Conservation (phyloP, 331 rosid species). For the Acacia pycnantha region DNA sequence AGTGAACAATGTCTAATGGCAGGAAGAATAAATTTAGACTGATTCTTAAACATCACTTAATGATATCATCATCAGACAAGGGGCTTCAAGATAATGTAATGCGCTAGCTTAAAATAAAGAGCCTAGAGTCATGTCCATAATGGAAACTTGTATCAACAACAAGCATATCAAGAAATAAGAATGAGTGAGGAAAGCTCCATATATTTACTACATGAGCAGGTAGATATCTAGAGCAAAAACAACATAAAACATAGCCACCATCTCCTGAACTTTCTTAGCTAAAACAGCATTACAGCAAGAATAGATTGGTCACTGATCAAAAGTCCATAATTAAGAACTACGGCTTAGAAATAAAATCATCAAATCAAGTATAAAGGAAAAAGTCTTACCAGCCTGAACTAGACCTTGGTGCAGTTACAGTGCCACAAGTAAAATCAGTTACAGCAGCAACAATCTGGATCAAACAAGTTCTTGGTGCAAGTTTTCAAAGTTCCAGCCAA, state of each 20-base stretch:
- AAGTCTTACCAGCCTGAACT: conserved; percentile 73
- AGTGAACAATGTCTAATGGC: not conserved
- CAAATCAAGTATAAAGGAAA: not conserved
- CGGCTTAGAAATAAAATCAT: not conserved
- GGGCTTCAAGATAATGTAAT: not conserved
- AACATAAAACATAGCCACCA: too few species aligned
- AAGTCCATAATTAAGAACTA: not conserved
- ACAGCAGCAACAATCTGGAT: too few species aligned
- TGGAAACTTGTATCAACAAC: conserved; percentile 15
- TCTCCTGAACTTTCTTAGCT: conserved; percentile 83
- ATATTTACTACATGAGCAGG: not conserved
- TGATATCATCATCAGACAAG: not conserved
- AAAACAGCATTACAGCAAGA: conserved; percentile 27
- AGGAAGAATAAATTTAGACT: not conserved
- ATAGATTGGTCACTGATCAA: conserved; percentile 4
- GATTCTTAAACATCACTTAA: not conserved
- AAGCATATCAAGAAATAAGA: conserved; percentile 10
- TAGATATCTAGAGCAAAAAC: conserved; percentile 25
- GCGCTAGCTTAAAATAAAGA: not conserved
- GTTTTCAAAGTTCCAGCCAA: too few species aligned
- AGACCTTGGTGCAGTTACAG: too few species aligned
- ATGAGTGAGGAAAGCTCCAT: conserved; percentile 12
- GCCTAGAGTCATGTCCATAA: not conserved
- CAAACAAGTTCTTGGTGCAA: too few species aligned
- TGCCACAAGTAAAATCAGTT: too few species aligned